Conservation (phyloP, 2,329 filamentous ascomycete genomes). For the Zopfia rhizophila region DNA sequence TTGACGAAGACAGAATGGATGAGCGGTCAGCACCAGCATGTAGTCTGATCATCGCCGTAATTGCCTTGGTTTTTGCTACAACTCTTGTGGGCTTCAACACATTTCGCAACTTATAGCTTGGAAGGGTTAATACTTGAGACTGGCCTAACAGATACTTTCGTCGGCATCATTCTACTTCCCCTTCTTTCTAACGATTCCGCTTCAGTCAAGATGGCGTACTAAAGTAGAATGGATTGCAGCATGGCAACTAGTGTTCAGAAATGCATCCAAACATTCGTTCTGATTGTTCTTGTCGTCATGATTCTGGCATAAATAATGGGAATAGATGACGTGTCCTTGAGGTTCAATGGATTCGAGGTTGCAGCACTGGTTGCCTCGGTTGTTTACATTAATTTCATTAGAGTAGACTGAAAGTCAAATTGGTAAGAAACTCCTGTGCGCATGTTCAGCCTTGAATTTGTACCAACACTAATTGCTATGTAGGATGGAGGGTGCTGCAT, state of each 20-base stretch:
- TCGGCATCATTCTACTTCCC: slow-evolving; percentile 22
- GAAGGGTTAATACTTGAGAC: slow-evolving; percentile 15
- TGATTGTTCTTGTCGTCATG: slow-evolving; percentile 16
- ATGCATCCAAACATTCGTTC: slow-evolving; percentile 20
- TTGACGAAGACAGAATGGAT: too few relatives aligned
- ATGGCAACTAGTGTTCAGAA: slow-evolving; percentile 13
- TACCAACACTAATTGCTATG: too few relatives aligned
- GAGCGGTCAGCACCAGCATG: too few relatives aligned
- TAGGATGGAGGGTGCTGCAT: too few relatives aligned
- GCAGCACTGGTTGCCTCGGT: slow-evolving; percentile 12
- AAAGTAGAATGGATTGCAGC: slow-evolving; percentile 17
- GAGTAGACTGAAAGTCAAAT: too few relatives aligned
- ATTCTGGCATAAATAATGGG: slow-evolving; percentile 20
- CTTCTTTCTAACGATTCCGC: slow-evolving; percentile 13
- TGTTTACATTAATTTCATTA: too few relatives aligned
- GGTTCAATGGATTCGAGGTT: slow-evolving; percentile 16
- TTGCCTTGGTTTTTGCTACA: too few relatives aligned
- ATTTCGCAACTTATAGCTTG: slow-evolving; percentile 21
- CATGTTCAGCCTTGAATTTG: too few relatives aligned
- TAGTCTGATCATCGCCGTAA: too few relatives aligned
- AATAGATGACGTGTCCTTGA: slow-evolving; percentile 19
- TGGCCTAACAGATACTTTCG: slow-evolving; percentile 11
- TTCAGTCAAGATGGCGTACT: slow-evolving; percentile 9
- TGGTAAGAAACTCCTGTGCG: too few relatives aligned
- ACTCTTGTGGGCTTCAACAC: too few relatives aligned